These are phyloP conservation scores for Sicyos baderoa DNA, from an alignment of 306 rosid genomes.

Conservation along the genomic window DNA sequence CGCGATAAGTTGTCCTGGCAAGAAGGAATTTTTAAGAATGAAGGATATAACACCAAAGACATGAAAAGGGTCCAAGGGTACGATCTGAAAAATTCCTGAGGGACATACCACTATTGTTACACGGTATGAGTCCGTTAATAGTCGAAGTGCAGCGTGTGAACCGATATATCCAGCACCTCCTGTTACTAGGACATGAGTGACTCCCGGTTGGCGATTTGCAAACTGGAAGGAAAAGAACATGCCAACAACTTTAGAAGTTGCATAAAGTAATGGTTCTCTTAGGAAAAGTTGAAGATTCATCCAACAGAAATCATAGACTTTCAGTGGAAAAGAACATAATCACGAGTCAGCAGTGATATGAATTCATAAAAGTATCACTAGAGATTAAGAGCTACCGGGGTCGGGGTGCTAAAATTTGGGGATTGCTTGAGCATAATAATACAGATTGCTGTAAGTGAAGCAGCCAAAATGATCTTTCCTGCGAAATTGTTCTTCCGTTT, in stretches of 20 bases:
- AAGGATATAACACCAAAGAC: not conserved
- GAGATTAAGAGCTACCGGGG: constrained; percentile 44
- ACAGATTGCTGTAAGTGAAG: constrained; percentile 59
- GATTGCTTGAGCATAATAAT: constrained; percentile 74
- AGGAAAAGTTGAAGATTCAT: not conserved
- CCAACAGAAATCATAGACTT: not conserved
- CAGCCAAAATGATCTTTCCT: constrained; percentile 77
- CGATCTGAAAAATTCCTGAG: not conserved
- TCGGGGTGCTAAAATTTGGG: constrained; percentile 60
- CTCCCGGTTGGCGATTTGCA: constrained; percentile 56
- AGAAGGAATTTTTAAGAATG: constrained; percentile 11
- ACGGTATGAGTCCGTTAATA: constrained; percentile 62
- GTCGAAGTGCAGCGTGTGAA: constrained; percentile 78
- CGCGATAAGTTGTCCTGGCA: constrained; percentile 80
- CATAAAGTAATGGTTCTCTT: not conserved
- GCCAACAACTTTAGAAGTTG: constrained; percentile 7
- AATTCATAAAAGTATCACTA: not conserved
- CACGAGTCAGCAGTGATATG: not conserved
- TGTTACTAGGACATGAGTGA: constrained; percentile 82
- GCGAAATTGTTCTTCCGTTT: constrained; percentile 59
- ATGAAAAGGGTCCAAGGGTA: not conserved
- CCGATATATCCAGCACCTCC: constrained; percentile 98
- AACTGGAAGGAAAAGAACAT: constrained; percentile 54
- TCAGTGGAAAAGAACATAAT: not conserved
- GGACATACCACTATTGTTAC: constrained; percentile 87